Evolutionary conservation across 768 basidiomycete species (phyloP).

Genomic region (Boletus subparvulus): DNA sequence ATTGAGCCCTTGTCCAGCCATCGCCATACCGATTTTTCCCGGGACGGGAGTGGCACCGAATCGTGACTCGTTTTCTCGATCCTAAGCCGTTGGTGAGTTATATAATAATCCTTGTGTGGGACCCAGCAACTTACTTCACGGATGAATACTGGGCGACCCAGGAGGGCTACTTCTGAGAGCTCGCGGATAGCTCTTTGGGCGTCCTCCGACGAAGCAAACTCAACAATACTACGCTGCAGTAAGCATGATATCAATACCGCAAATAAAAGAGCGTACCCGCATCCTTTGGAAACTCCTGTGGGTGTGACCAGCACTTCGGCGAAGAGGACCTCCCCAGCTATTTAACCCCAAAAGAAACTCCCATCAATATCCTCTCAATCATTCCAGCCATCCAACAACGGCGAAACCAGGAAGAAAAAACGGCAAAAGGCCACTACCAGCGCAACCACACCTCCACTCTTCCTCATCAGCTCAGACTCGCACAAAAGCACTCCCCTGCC

Average conservation of each 20-base stretch:
- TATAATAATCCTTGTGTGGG: neutral
- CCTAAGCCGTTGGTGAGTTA: constrained; percentile 46
- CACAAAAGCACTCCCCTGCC: constrained; percentile 31
- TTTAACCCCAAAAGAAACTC: constrained; percentile 85
- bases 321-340: constrained; percentile 99
- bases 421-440: constrained; percentile 40
- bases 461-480: constrained; percentile 39
- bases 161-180: constrained; percentile 83
- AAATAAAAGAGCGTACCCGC: constrained; percentile 71
- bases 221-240: constrained; percentile 75
- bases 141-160: constrained; percentile 94
- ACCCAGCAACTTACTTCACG: constrained; percentile 65
- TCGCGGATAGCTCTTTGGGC: constrained; percentile 87
- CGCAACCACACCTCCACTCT: constrained; percentile 31
- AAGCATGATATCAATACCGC: constrained; percentile 1
- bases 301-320: constrained; percentile 98
- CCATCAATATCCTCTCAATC: constrained; percentile 87
- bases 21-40: constrained; percentile 94
- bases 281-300: constrained; percentile 96
- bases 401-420: constrained; percentile 42
- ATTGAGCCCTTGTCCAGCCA: constrained; percentile 86
- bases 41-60: constrained; percentile 95
- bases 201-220: constrained; percentile 88
- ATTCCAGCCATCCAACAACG: constrained; percentile 53
- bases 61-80: constrained; percentile 93